A percentile compares a stretch with the other conserved stretches of the same genome.
These are phyloP conservation scores for Plectranthus barbatus DNA, from an alignment of 257 asterid genomes.

Conservation along the genomic window DNA sequence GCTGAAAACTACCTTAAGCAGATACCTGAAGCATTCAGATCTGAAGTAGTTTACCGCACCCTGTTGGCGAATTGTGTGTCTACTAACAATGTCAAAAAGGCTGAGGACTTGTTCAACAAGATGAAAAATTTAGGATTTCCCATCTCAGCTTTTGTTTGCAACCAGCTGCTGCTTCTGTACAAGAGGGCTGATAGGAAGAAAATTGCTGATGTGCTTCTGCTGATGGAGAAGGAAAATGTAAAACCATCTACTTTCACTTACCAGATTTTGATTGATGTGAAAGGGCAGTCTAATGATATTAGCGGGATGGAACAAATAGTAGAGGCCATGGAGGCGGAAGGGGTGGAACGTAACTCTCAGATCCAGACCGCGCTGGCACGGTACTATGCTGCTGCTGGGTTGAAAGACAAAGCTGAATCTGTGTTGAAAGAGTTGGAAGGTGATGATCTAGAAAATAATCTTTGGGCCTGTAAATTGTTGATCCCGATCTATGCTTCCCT, in stretches of 20 bases:
- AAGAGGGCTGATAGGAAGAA: slow-evolving; percentile 49
- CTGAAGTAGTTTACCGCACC: slow-evolving; percentile 51
- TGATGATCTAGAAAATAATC: slow-evolving; percentile 28
- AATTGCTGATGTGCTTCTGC: slow-evolving; percentile 50
- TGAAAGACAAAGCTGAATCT: slow-evolving; percentile 55
- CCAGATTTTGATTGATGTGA: slow-evolving; percentile 42
- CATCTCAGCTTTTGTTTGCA: slow-evolving; percentile 38
- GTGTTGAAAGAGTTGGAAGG: slow-evolving; percentile 64
- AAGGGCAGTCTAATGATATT: slow-evolving; percentile 55
- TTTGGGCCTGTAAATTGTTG: slow-evolving; percentile 30
- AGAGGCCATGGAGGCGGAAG: slow-evolving; percentile 62
- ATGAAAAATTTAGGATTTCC: slow-evolving; percentile 53
- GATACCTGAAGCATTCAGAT: slow-evolving; percentile 54
- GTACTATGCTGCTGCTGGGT: slow-evolving; percentile 39
- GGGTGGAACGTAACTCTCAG: slow-evolving; percentile 29
- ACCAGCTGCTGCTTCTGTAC: slow-evolving; percentile 68
- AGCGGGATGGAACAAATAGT: slow-evolving; percentile 60
- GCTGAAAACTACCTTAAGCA: slow-evolving; percentile 49
- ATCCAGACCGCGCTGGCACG: slow-evolving; percentile 31
- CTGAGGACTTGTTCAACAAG: slow-evolving; percentile 58
- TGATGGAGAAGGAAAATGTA: slow-evolving; percentile 63
- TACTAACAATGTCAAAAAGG: slow-evolving; percentile 28
- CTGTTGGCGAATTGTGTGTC: slow-evolving; percentile 55
- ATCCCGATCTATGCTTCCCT: slow-evolving; percentile 71
- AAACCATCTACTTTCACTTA: slow-evolving; percentile 56